phyloP scores from a whole-genome alignment of 2,329 filamentous ascomycete genomes.

The Bipolaris sorokiniana region DNA sequence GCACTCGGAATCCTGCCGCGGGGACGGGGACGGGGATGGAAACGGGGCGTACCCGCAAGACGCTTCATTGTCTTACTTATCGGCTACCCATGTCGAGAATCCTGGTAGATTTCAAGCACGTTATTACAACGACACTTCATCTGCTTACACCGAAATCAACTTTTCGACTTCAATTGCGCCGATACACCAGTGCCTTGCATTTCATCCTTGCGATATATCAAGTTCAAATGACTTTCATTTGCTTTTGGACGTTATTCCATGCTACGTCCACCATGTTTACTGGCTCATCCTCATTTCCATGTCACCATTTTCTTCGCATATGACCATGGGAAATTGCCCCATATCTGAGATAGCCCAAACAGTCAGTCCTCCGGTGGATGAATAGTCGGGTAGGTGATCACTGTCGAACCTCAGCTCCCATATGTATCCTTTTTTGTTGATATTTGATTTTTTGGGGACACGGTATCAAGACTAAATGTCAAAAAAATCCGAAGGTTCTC shows the following conservation, averaged over 20 bases:
- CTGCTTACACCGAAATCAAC: neutral
- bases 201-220: neutral
- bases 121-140: conserved; percentile 13
- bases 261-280: too few species aligned
- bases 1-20: conserved; percentile 10
- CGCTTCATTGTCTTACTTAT: conserved; percentile 12
- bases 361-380: conserved; percentile 5
- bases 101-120: conserved; percentile 14
- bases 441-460: too few species aligned
- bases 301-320: conserved; percentile 3
- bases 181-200: neutral
- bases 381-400: conserved; percentile 19
- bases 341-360: neutral
- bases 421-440: conserved; percentile 14
- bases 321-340: conserved; percentile 1
- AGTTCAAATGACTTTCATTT: too few species aligned
- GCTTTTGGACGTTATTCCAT: neutral
- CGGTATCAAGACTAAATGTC: too few species aligned
- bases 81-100: conserved; percentile 21
- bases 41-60: conserved; percentile 15
- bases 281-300: neutral
- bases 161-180: neutral
- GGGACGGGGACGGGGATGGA: conserved; percentile 7
- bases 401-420: conserved; percentile 15
- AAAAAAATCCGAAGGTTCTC: too few species aligned